Evolutionary conservation across 2,329 filamentous ascomycete species (phyloP).

Genomic region (Pezizomycotina sp.): DNA sequence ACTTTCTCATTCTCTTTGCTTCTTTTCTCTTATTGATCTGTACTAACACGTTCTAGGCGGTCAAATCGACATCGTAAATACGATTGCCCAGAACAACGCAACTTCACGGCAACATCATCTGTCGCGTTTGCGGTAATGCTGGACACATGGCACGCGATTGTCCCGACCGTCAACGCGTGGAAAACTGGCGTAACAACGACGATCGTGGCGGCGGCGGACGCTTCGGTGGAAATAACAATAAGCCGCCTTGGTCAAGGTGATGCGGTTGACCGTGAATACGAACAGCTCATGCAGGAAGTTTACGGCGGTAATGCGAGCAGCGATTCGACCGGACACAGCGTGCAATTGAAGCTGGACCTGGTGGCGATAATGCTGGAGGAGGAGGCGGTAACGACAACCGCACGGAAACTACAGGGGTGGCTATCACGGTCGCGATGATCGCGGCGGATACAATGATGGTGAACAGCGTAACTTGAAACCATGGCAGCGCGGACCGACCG

Average conservation of each 20-base stretch:
- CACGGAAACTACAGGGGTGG: slow-evolving; percentile 18
- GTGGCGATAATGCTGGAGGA: slow-evolving; percentile 36
- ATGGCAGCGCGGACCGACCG: slow-evolving; percentile 75
- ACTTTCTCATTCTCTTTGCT: slow-evolving; percentile 8
- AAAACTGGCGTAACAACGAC: slow-evolving; percentile 75
- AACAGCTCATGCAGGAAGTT: slow-evolving; percentile 98
- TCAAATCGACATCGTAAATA: slow-evolving; percentile 97
- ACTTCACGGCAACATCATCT: slow-evolving; percentile 98
- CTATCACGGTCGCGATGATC: slow-evolving; percentile 19
- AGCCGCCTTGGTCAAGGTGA: slow-evolving; percentile 56
- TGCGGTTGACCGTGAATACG: slow-evolving; percentile 83
- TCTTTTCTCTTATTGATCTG: slow-evolving; percentile 8
- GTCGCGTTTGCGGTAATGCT: slow-evolving; percentile 91
- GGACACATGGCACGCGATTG: slow-evolving; percentile 98
- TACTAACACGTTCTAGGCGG: slow-evolving; percentile 39
- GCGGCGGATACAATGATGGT: slow-evolving; percentile 16
- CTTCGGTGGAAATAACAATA: slow-evolving; percentile 32
- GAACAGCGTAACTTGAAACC: slow-evolving; percentile 50
- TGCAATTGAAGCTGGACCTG: slow-evolving; percentile 73
- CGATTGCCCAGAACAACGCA: slow-evolving; percentile 92
- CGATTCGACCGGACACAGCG: slow-evolving; percentile 44
- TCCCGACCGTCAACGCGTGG: slow-evolving; percentile 79
- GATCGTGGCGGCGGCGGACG: slow-evolving; percentile 29
- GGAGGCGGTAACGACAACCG: no score
- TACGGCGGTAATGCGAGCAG: slow-evolving; percentile 45